Evolutionary conservation across 345 rosid species (phyloP), one percentile per base, ranked within the genome.

Genomic region (Dimocarpus longan): DNA sequence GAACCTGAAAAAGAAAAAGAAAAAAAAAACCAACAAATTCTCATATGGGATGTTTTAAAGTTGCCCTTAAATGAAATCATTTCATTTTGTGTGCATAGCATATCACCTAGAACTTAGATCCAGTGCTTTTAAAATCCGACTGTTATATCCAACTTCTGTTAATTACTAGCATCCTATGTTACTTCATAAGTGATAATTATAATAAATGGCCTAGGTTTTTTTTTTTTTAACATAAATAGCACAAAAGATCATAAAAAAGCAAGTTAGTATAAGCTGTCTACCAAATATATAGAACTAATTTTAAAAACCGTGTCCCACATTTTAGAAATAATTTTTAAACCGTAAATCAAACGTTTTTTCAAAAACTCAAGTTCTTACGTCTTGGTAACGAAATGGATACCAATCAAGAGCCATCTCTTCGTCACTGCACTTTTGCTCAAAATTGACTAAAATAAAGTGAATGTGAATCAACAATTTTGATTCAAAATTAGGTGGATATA

Each of bases 391-490:
- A 26, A 65, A 32, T 15, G 43, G n/a, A 8, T 66, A 66, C 37
- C 10, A 66, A 52, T 52, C 19, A 5, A 52, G 57, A 8, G 57
- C 13, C 54, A 12, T 48, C 54, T 11, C 15, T 48, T 48, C 54
- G 13, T 3, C 54, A 12, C 4, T 10, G 57, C 64, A n/a, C 11
- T 59, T 59, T 59, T 19, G 15, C 26, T 59, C 26, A 59, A 59
- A 59, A 59, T n/a, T 59, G 26, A 59, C 64, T 10, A 7, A 59
- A 59, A 59, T 19, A 57, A 18, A 16, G 26, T 57, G 63, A 57
- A 57, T 57, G 63, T 57, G 63, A 57, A 57, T 57, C 63, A 57
- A 57, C 63, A n/a, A 59, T 52, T 52, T 52, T 52, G 19, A 52
- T 15, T 52, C 57, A 52, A 52, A 52, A 46, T 54, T 54, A 54